Base-by-base conservation (phyloP, 257 asterid genomes). In the Parsonsia alboflavescens region DNA sequence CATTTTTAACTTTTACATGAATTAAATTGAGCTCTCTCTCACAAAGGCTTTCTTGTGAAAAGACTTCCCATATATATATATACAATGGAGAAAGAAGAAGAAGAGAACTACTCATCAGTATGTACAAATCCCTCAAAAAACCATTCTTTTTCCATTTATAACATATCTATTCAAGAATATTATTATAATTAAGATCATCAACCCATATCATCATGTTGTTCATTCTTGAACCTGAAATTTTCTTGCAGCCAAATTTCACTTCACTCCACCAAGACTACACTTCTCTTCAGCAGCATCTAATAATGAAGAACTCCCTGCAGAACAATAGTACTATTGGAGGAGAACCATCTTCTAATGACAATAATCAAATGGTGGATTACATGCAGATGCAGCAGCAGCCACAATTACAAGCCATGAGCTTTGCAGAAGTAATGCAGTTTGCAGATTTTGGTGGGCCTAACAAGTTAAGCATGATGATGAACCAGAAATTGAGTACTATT, bases 361-460 rank as follows among this genome's bases (percentile, higher is more conserved):
- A 59, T 78, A 83, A 56, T 63, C 84, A 77, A 53, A 84, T 86
- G 73, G 93, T 85, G 59, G 96, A 93, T 83, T 88, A 86, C 76
- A 84, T 86, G 91, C 79, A 90, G 39, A 33, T 33, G 39, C 39
- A 33, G 39, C 39, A 33, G 39, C 39, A 33, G 39, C 39, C 1
- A 3, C 39, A 33, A 33, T 33, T 33, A 33, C 39, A 33, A 33
- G 39, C 39, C 3, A 33, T 93, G 79, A 91, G 93, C 79, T 93
- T 93, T 16, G 96, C 95, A 0, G 98, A 91, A 72, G 96, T 88
- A 77, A 93, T 93, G 96, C 96, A 93, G 79, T 91, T 93, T 44
- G 93, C 98, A 0, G 98, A 91, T 67, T 89, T 91, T 52, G 97
- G 97, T 7, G 39, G 39, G 39, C 39, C 39, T 33, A 33, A 33